Conservation (phyloP, 1,139 yeast species). For the Yamadazyma epiphylla region DNA sequence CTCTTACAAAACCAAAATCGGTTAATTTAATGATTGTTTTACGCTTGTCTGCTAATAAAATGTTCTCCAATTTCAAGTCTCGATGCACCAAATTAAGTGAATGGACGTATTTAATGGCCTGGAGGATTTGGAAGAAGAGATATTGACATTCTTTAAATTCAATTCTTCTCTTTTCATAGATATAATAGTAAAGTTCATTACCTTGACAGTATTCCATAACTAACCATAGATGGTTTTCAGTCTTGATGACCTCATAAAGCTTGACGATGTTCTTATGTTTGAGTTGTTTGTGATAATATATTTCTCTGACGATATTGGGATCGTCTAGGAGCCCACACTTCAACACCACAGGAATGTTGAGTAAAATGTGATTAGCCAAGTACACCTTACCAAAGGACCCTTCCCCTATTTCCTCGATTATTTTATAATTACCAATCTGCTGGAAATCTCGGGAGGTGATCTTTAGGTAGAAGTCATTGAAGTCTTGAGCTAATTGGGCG, state of each 20-base stretch:
- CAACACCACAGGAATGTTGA: conserved; percentile 75
- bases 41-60: conserved; percentile 65
- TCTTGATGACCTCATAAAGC: conserved; percentile 79
- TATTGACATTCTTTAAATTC: conserved; percentile 51
- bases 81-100: conserved; percentile 81
- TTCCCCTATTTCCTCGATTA: conserved; percentile 73
- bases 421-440: conserved; percentile 75
- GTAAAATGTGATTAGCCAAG: conserved; percentile 70
- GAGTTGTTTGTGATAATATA: conserved; percentile 82
- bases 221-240: conserved; percentile 80
- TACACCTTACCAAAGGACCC: conserved; percentile 93
- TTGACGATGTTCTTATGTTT: conserved; percentile 81
- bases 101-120: conserved; percentile 85
- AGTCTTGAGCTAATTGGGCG: conserved; percentile 57
- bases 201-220: conserved; percentile 90
- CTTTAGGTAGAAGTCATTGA: conserved; percentile 56
- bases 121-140: conserved; percentile 72
- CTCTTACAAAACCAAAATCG: conserved; percentile 94
- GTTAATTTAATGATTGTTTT: conserved; percentile 63
- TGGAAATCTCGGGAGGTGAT: conserved; percentile 49
- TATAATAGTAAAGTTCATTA: conserved; percentile 75
- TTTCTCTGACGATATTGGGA: conserved; percentile 89
- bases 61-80: conserved; percentile 84
- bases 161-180: conserved; percentile 55
- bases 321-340: conserved; percentile 82